Percentiles rank a stretch among this genome's conserved stretches.
phyloP scores from a whole-genome alignment of 495 filamentous ascomycete genomes.

The Elaphomyces granulatus region DNA sequence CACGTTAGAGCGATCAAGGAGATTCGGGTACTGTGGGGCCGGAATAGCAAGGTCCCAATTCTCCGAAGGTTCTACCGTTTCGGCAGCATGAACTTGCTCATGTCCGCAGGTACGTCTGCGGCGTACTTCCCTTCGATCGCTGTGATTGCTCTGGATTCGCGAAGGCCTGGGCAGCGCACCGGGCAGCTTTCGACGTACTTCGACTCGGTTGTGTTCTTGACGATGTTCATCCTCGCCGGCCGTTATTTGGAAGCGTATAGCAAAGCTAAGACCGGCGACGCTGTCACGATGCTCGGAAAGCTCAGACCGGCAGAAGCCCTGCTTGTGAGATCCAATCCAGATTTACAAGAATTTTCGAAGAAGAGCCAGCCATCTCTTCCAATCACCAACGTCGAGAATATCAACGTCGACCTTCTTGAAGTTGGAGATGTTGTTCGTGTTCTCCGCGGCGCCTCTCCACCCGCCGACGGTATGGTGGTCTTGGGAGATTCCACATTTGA shows the following conservation, averaged over 20 bases:
- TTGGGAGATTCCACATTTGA: slow-evolving; percentile 58
- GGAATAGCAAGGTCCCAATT: slow-evolving; percentile 60
- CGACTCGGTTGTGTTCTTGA: slow-evolving; percentile 88
- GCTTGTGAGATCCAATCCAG: too few relatives aligned
- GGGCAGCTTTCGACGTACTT: slow-evolving; percentile 64
- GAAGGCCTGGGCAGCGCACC: slow-evolving; percentile 14
- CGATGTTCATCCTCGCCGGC: slow-evolving; percentile 74
- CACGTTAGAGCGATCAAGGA: slow-evolving; percentile 69
- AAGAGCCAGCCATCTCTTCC: slow-evolving; percentile 7
- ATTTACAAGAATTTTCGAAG: too few relatives aligned
- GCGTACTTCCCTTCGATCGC: slow-evolving; percentile 78
- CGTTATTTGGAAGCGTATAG: slow-evolving; percentile 80
- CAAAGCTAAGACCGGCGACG: slow-evolving; percentile 84
- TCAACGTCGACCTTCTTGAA: slow-evolving; percentile 62
- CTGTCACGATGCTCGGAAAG: slow-evolving; percentile 63
- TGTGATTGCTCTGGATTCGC: slow-evolving; percentile 56
- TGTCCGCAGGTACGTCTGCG: slow-evolving; percentile 76
- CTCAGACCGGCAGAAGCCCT: slow-evolving; percentile 69
- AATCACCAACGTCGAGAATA: slow-evolving; percentile 19
- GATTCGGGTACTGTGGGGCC: slow-evolving; percentile 63
- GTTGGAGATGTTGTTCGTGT: slow-evolving; percentile 68
- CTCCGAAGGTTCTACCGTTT: slow-evolving; percentile 75
- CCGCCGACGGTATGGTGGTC: slow-evolving; percentile 61
- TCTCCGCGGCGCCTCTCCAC: slow-evolving; percentile 67
- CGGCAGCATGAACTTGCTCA: slow-evolving; percentile 92